Percentiles rank a stretch among this genome's conserved stretches.
These are phyloP conservation scores for Ammopiptanthus mongolicus DNA, from an alignment of 306 rosid species.

Conservation along the genomic window DNA sequence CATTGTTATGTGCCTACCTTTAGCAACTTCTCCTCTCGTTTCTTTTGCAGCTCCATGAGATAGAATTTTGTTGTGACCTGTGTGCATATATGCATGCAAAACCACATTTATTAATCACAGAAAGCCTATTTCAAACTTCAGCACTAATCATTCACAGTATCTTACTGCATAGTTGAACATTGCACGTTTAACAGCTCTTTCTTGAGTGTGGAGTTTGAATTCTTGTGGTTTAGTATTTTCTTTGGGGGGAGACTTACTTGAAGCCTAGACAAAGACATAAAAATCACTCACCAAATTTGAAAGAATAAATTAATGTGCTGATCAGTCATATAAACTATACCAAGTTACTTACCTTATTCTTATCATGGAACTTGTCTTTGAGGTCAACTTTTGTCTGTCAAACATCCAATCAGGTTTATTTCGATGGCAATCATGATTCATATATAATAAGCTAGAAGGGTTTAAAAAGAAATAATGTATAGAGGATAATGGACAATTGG, in stretches of 20 bases:
- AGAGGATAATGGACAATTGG: not conserved
- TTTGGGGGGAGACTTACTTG: conserved; percentile 44
- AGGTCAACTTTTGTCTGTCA: conserved; percentile 52
- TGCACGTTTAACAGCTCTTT: conserved; percentile 86
- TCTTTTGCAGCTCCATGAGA: conserved; percentile 61
- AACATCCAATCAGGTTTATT: conserved; percentile 26
- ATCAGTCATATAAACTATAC: not conserved
- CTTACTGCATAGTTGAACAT: conserved; percentile 84
- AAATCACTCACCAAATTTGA: not conserved
- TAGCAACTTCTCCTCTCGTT: conserved; percentile 53
- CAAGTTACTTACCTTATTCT: conserved; percentile 36
- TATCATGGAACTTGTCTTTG: conserved; percentile 43
- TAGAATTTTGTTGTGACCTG: conserved; percentile 77
- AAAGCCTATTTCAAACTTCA: not conserved
- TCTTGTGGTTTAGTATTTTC: conserved; percentile 80
- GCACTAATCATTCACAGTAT: not conserved
- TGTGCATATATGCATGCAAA: not conserved
- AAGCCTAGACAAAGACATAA: conserved; percentile 32
- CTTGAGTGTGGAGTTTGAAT: conserved; percentile 75
- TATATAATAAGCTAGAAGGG: not conserved
- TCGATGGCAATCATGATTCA: conserved; percentile 21
- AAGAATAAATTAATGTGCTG: not conserved
- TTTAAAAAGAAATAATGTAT: not conserved
- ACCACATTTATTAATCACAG: conserved; percentile 1
- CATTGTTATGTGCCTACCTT: conserved; percentile 46